Evolutionary conservation across 202 grass and related monocot species (phyloP).

Genomic region (Zoysia matrella): DNA sequence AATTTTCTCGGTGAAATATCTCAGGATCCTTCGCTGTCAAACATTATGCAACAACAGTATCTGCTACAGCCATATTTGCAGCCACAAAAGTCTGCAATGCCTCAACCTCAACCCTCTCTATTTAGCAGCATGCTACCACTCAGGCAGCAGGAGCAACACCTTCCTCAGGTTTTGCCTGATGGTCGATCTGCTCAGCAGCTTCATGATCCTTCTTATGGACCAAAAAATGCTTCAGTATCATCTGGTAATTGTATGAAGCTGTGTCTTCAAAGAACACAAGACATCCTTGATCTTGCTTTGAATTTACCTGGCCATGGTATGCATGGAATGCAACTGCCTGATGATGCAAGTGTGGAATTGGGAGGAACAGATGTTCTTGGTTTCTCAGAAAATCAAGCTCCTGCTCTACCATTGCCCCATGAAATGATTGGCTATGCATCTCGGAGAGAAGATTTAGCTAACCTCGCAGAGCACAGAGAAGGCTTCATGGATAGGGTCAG

Average conservation of each 20-base stretch:
- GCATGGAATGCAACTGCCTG: conserved; percentile 42
- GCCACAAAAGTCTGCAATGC: conserved; percentile 51
- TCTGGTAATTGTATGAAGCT: conserved; percentile 53
- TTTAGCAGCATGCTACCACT: conserved; percentile 72
- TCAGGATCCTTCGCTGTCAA: conserved; percentile 68
- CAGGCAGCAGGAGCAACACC: conserved; percentile 72
- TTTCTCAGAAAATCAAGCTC: conserved; percentile 37
- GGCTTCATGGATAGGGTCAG: conserved; percentile 18
- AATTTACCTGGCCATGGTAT: conserved; percentile 50
- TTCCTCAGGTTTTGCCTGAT: conserved; percentile 57
- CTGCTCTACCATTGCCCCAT: conserved; percentile 64
- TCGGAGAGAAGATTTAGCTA: conserved; percentile 49
- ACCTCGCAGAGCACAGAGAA: conserved; percentile 34
- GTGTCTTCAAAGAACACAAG: conserved; percentile 61
- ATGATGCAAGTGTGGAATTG: conserved; percentile 40
- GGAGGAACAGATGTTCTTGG: conserved; percentile 38
- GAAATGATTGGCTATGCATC: conserved; percentile 59
- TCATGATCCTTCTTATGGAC: conserved; percentile 59
- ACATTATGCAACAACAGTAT: conserved; percentile 82
- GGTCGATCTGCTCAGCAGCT: conserved; percentile 51
- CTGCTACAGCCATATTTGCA: conserved; percentile 63
- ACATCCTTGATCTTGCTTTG: conserved; percentile 57
- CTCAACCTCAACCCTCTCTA: conserved; percentile 66
- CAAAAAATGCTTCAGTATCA: conserved; percentile 37
- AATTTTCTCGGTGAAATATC: conserved; percentile 67